Evolutionary conservation across 2,329 filamentous ascomycete species (phyloP), one percentile per base, ranked within the genome.

Genomic region (Aspergillus luchuensis): DNA sequence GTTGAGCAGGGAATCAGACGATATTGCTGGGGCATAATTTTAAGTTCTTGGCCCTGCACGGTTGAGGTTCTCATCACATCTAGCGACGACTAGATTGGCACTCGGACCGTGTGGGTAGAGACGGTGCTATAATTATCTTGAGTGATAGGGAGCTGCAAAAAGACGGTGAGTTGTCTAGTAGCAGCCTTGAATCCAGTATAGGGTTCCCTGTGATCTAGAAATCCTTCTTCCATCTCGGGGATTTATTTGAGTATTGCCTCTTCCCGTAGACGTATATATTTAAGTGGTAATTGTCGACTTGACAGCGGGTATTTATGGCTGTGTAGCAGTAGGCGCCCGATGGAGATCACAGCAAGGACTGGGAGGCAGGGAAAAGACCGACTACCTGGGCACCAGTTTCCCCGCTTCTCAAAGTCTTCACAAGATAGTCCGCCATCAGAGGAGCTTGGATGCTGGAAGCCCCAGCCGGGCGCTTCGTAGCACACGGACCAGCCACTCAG

Each of bases 11-110:
- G 48, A 38, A 50, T 28, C 62, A 36, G 58, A 19, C 49, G 17
- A 23, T 45, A 13, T 49, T 52, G 56, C 53, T 50, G 53, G 57
- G 38, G 33, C 57, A 59, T 21, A 47, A 5, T 45, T 51, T 56
- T 48, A 52, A 48, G 45, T 49, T 45, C 60, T 64, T 64, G 65
- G 62, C 59, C 52, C 60, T 67, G 66, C 65, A 66, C 13, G 62
- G 56, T 62, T 43, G 45, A 45, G 36, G 51, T 52, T 57, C 45
- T 62, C 53, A 57, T 67, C 66, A 67, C 66, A 67, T 30, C 25
- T 55, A 52, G 39, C 59, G 61, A 41, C 30, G 51, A n/a, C 50
- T 38, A 17, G 33, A 47, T 54, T 52, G n/a, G 28, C 15, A 51
- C 17, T 53, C 51, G 47, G 61, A 30, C 60, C 59, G 41, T 63